These are phyloP conservation scores for Breviolum minutum DNA, from an alignment of 73 alveolate genomes.

Conservation along the genomic window DNA sequence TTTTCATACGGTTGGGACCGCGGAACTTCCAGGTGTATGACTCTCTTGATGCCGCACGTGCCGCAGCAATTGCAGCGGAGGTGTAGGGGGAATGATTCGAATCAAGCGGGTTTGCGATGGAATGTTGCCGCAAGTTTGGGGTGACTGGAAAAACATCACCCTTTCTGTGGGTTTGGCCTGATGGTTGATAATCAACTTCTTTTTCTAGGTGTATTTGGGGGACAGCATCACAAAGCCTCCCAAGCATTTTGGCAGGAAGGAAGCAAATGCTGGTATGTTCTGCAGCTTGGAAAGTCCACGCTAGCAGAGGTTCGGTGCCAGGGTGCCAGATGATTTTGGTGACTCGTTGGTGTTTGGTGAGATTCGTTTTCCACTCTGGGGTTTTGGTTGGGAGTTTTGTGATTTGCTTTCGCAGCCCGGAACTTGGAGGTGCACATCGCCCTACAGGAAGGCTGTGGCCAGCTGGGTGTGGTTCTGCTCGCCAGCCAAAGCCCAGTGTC, in stretches of 20 bases:
- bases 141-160: not conserved
- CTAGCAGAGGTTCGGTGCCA: not conserved
- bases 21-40: not conserved
- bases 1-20: too few relatives aligned
- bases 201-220: not conserved
- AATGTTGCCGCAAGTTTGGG: not conserved
- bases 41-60: slow-evolving; percentile 38
- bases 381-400: not conserved
- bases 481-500: slow-evolving; percentile 84
- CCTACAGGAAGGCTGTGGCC: slow-evolving; percentile 62
- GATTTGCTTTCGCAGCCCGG: not conserved
- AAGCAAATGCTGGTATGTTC: slow-evolving; percentile 60
- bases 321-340: not conserved
- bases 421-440: slow-evolving; percentile 32
- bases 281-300: slow-evolving; percentile 64
- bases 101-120: not conserved
- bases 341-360: not conserved
- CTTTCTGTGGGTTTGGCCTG: not conserved
- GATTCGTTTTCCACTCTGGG: not conserved
- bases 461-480: slow-evolving; percentile 49
- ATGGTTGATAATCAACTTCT: not conserved
- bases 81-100: not conserved
- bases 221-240: not conserved
- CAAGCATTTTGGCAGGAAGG: not conserved
- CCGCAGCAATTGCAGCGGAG: slow-evolving; percentile 57